Conservation (phyloP, 148 eudicot species). For the Amaranthus cruentus region DNA sequence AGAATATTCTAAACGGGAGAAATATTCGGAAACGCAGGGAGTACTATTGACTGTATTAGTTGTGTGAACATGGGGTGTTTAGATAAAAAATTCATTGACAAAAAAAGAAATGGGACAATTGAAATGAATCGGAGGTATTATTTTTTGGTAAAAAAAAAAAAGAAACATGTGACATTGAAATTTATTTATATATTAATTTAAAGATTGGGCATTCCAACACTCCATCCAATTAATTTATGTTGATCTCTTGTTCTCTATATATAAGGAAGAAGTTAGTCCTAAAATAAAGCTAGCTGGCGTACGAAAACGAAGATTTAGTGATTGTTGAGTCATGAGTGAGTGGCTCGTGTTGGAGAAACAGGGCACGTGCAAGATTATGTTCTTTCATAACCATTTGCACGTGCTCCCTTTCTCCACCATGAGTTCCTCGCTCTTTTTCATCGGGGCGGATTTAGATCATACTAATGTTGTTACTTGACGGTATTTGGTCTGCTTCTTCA, state of each 20-base stretch:
- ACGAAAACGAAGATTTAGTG: not conserved
- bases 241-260: slow-evolving; percentile 9
- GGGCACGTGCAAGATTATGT: slow-evolving; percentile 81
- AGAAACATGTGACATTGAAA: too few relatives aligned
- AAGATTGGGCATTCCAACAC: slow-evolving; percentile 39
- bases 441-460: too few relatives aligned
- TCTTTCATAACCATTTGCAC: slow-evolving; percentile 35
- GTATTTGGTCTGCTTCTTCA: too few relatives aligned
- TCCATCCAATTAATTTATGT: slow-evolving; percentile 24
- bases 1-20: too few relatives aligned
- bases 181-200: slow-evolving; percentile 13
- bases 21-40: too few relatives aligned
- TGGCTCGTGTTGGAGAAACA: slow-evolving; percentile 83
- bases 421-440: slow-evolving; percentile 33
- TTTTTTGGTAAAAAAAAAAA: too few relatives aligned
- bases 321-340: slow-evolving; percentile 29
- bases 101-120: too few relatives aligned
- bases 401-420: slow-evolving; percentile 71
- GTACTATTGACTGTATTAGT: too few relatives aligned
- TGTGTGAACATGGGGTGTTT: too few relatives aligned
- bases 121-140: too few relatives aligned
- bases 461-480: too few relatives aligned
- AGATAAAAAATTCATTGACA: too few relatives aligned
- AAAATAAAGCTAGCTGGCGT: not conserved
- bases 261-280: slow-evolving; percentile 14